A percentile compares a stretch with the other conserved stretches of the same genome.
These are phyloP conservation scores for Mortierella sp. DNA, from an alignment of 371 early-diverging fungal species.

Conservation along the genomic window DNA sequence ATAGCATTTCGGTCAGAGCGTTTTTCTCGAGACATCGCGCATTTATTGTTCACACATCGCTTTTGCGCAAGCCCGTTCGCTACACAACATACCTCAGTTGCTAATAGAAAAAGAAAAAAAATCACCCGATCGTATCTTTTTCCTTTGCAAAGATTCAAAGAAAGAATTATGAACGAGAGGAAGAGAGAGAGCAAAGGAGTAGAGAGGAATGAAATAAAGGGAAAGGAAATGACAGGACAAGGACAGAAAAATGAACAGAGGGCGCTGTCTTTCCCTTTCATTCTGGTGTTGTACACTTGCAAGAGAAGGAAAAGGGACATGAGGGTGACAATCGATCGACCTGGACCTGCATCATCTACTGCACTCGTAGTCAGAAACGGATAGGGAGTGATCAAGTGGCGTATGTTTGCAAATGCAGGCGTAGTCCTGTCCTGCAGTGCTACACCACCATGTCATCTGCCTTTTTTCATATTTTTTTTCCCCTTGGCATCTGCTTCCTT, in stretches of 20 bases:
- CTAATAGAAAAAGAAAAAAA: not conserved
- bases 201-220: not conserved
- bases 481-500: too few species aligned
- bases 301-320: too few species aligned
- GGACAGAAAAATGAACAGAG: not conserved
- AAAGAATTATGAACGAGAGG: not conserved
- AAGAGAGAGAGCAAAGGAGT: not conserved
- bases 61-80: not conserved
- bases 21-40: not conserved
- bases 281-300: not conserved
- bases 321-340: conserved; percentile 4
- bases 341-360: conserved; percentile 14
- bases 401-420: not conserved
- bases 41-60: not conserved
- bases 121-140: not conserved
- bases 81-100: not conserved
- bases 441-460: conserved; percentile 1
- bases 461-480: not conserved
- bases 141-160: not conserved
- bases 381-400: not conserved
- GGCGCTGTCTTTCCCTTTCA: not conserved
- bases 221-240: not conserved
- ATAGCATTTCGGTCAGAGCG: not conserved
- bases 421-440: not conserved
- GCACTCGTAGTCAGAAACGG: not conserved